Percentiles rank a stretch among this genome's conserved stretches.
phyloP scores from a whole-genome alignment of 2,329 filamentous ascomycete species.

The Ophiostoma australiae region DNA sequence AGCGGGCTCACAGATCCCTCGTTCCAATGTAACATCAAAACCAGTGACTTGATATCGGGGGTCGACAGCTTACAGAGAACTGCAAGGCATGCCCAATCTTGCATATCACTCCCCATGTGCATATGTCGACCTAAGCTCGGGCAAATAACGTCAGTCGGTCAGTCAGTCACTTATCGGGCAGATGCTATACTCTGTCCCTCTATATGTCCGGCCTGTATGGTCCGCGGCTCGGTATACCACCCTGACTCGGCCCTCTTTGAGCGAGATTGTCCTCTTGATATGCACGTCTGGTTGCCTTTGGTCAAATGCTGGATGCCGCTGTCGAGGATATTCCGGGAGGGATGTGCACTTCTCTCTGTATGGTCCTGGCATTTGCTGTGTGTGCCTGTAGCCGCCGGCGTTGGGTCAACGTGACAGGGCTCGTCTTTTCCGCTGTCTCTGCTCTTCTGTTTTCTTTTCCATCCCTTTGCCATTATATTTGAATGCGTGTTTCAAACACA shows the following conservation, averaged over 20 bases:
- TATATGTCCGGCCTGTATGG: background rate
- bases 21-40: conserved; percentile 8
- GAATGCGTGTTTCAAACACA: too few species aligned
- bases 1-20: background rate
- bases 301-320: background rate
- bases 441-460: background rate
- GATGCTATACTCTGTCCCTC: background rate
- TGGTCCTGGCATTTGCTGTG: background rate
- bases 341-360: background rate
- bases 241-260: background rate
- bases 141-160: background rate
- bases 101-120: background rate
- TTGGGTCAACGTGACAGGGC: background rate
- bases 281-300: background rate
- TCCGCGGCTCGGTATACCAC: background rate
- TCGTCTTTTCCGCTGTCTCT: background rate
- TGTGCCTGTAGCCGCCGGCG: background rate
- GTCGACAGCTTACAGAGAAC: background rate
- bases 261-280: background rate
- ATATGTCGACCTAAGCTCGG: background rate
- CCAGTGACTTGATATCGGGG: conserved; percentile 8
- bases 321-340: background rate
- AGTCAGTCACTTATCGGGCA: background rate
- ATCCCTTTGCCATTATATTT: too few species aligned
- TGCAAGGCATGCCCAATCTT: conserved; percentile 10